Percentiles rank a stretch among this genome's conserved stretches.
Evolutionary conservation across 2,329 filamentous ascomycete species (phyloP).

Genomic region (Hypoxylon sp.): DNA sequence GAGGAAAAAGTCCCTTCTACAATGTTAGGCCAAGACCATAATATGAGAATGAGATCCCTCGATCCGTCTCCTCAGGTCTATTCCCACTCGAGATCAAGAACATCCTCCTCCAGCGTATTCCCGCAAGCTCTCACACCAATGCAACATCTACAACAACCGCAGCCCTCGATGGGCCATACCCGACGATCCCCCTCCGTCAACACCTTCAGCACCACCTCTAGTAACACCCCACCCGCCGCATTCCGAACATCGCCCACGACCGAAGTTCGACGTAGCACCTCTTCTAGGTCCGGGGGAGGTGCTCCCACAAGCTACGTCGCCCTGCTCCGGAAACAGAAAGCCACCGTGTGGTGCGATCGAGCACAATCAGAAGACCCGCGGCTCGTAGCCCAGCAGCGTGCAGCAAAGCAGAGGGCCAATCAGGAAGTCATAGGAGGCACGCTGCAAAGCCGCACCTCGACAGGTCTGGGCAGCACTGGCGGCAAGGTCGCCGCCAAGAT

Average conservation of each 20-base stretch:
- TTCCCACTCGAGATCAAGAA: slow-evolving; percentile 69
- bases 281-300: slow-evolving; percentile 77
- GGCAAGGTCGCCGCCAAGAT: slow-evolving; percentile 87
- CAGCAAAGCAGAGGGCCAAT: slow-evolving; percentile 88
- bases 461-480: slow-evolving; percentile 70
- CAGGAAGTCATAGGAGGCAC: slow-evolving; percentile 82
- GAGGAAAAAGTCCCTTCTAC: slow-evolving; percentile 32
- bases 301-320: slow-evolving; percentile 89
- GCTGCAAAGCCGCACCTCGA: slow-evolving; percentile 70
- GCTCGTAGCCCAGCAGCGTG: slow-evolving; percentile 83
- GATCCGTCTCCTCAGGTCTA: slow-evolving; percentile 58
- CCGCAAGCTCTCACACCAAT: slow-evolving; percentile 55
- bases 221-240: slow-evolving; percentile 71
- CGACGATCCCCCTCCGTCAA: slow-evolving; percentile 76
- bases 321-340: slow-evolving; percentile 95
- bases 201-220: slow-evolving; percentile 79
- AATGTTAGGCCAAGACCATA: slow-evolving; percentile 55
- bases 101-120: slow-evolving; percentile 70
- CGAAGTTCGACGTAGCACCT: slow-evolving; percentile 82
- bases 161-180: slow-evolving; percentile 56
- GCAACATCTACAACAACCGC: slow-evolving; percentile 56
- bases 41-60: slow-evolving; percentile 51
- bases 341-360: slow-evolving; percentile 97
- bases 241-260: slow-evolving; percentile 69
- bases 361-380: slow-evolving; percentile 93